phyloP scores from a whole-genome alignment of 2,329 filamentous ascomycete genomes.

The Teratosphaeriaceae sp. region DNA sequence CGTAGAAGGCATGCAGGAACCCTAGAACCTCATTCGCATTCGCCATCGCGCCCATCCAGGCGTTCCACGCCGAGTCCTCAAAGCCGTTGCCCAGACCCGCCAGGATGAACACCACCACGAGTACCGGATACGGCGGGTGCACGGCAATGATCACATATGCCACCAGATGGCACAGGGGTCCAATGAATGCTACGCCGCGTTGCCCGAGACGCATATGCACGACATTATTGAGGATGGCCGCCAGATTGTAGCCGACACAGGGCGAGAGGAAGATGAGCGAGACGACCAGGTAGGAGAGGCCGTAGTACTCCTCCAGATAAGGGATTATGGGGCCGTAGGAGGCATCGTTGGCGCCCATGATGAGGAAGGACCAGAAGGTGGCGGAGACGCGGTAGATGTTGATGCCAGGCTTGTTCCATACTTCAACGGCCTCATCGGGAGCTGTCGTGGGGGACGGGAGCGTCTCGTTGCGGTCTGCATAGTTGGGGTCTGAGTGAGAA shows the following conservation, averaged over 20 bases:
- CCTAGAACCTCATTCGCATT: slow-evolving; percentile 69
- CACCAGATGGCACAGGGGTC: slow-evolving; percentile 55
- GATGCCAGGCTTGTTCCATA: slow-evolving; percentile 57
- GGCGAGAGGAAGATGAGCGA: slow-evolving; percentile 62
- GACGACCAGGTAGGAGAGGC: slow-evolving; percentile 55
- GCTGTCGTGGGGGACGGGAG: slow-evolving; percentile 42
- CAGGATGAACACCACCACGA: slow-evolving; percentile 59
- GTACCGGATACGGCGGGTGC: slow-evolving; percentile 62
- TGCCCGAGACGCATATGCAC: slow-evolving; percentile 62
- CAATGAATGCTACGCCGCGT: slow-evolving; percentile 62
- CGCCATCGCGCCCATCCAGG: slow-evolving; percentile 64
- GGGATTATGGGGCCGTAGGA: slow-evolving; percentile 45
- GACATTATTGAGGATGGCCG: slow-evolving; percentile 57
- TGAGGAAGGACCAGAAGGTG: slow-evolving; percentile 55
- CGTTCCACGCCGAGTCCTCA: slow-evolving; percentile 55
- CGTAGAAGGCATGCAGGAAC: slow-evolving; percentile 65
- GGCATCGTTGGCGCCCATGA: slow-evolving; percentile 65
- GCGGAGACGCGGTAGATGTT: slow-evolving; percentile 55
- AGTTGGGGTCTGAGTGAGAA: not conserved
- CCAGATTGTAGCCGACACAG: slow-evolving; percentile 57
- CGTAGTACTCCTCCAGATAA: slow-evolving; percentile 57
- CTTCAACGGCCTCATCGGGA: slow-evolving; percentile 38
- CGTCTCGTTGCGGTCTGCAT: slow-evolving; percentile 29
- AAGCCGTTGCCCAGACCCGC: slow-evolving; percentile 67
- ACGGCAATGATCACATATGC: slow-evolving; percentile 59